Evolutionary conservation across 2,329 filamentous ascomycete species (phyloP).

Genomic region (Rhinocladiella mackenziei): DNA sequence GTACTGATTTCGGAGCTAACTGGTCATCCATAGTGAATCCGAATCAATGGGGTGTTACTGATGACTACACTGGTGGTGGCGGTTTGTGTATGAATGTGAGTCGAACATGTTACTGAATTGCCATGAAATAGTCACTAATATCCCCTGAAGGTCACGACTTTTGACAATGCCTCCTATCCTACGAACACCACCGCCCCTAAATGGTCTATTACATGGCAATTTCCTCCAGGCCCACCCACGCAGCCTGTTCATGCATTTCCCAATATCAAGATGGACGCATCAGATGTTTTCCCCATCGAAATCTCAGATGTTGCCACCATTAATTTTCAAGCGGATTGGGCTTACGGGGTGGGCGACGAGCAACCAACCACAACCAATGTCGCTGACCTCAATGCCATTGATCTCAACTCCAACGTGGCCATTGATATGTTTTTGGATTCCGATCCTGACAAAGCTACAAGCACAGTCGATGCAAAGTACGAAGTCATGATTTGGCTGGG

Average conservation of each 20-base stretch:
- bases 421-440: conserved; percentile 57
- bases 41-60: conserved; percentile 52
- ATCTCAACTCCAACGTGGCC: conserved; percentile 54
- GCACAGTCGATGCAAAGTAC: conserved; percentile 40
- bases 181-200: conserved; percentile 46
- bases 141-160: conserved; percentile 43
- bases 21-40: conserved; percentile 47
- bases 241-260: conserved; percentile 54
- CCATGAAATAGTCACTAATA: conserved; percentile 1
- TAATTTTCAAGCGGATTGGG: conserved; percentile 49
- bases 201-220: conserved; percentile 55
- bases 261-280: conserved; percentile 48
- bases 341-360: conserved; percentile 47
- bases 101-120: conserved; percentile 14
- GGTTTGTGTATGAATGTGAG: conserved; percentile 53
- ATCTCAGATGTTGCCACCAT: conserved; percentile 42
- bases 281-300: conserved; percentile 42
- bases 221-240: conserved; percentile 39
- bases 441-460: conserved; percentile 39
- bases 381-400: conserved; percentile 34
- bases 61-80: conserved; percentile 34
- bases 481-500: conserved; percentile 59
- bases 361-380: conserved; percentile 37
- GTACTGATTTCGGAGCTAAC: conserved; percentile 8
- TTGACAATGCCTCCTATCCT: conserved; percentile 50